Percentiles rank a stretch among this genome's conserved stretches.
phyloP scores from a whole-genome alignment of 2,329 filamentous ascomycete genomes.

The Ophiocordyceps camponoti-rufipedis region DNA sequence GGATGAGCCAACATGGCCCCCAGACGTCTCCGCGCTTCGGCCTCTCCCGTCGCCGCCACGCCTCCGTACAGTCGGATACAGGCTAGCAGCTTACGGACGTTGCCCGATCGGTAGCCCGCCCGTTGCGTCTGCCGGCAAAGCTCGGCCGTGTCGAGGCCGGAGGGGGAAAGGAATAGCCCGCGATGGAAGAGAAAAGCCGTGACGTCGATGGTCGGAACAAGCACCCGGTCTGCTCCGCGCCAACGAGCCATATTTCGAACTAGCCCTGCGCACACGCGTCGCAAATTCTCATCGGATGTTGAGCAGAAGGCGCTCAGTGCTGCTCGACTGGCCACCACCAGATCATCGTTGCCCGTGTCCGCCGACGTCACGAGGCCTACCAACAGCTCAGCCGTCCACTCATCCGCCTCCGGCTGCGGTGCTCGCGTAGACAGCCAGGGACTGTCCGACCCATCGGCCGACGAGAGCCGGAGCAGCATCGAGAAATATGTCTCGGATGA shows the following conservation, averaged over 20 bases:
- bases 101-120: slow-evolving; percentile 66
- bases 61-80: slow-evolving; percentile 65
- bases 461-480: slow-evolving; percentile 29
- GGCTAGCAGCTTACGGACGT: slow-evolving; percentile 64
- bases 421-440: slow-evolving; percentile 12
- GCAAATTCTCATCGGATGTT: slow-evolving; percentile 18
- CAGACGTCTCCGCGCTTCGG: slow-evolving; percentile 46
- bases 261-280: slow-evolving; percentile 31
- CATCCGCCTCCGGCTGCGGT: slow-evolving; percentile 6
- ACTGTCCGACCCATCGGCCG: slow-evolving; percentile 7
- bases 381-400: slow-evolving; percentile 36
- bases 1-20: slow-evolving; percentile 60
- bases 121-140: slow-evolving; percentile 59
- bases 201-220: slow-evolving; percentile 61
- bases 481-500: slow-evolving; percentile 44
- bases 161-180: slow-evolving; percentile 18
- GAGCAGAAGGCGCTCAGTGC: slow-evolving; percentile 41
- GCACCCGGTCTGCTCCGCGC: slow-evolving; percentile 46
- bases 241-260: slow-evolving; percentile 32
- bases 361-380: slow-evolving; percentile 55
- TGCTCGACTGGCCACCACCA: slow-evolving; percentile 49
- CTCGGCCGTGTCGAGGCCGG: slow-evolving; percentile 25
- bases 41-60: slow-evolving; percentile 25
- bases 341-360: slow-evolving; percentile 58
- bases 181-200: slow-evolving; percentile 59